phyloP scores from a whole-genome alignment of 1,139 yeast genomes.

The Arxiozyma heterogenica region DNA sequence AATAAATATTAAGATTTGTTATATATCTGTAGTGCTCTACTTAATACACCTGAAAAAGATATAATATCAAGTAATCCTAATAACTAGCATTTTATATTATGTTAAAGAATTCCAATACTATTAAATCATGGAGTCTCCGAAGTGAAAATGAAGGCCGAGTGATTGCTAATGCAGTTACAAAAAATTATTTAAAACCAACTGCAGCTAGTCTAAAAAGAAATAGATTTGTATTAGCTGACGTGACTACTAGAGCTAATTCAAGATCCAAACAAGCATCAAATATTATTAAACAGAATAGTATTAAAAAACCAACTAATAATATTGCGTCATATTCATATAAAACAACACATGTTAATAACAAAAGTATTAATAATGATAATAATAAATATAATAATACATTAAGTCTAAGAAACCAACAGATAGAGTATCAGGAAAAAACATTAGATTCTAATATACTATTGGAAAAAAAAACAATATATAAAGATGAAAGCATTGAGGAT shows the following conservation, averaged over 20 bases:
- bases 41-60: neutral
- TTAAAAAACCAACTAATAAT: neutral
- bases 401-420: neutral
- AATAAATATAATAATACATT: neutral
- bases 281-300: neutral
- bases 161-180: neutral
- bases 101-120: neutral
- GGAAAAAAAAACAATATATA: neutral
- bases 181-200: constrained; percentile 6
- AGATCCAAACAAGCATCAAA: neutral
- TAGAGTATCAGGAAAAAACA: neutral
- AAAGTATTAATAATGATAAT: neutral
- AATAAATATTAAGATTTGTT: neutral
- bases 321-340: neutral
- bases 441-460: neutral
- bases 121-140: neutral
- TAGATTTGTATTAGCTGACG: constrained; percentile 4
- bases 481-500: neutral
- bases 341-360: neutral
- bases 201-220: constrained; percentile 3
- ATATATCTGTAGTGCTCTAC: neutral
- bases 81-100: neutral
- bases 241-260: neutral
- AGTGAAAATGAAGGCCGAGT: neutral
- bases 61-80: neutral